A percentile compares a stretch with the other conserved stretches of the same genome.
These are phyloP conservation scores for Jamesozyma rosinii DNA, from an alignment of 805 yeast genomes.

Conservation along the genomic window DNA sequence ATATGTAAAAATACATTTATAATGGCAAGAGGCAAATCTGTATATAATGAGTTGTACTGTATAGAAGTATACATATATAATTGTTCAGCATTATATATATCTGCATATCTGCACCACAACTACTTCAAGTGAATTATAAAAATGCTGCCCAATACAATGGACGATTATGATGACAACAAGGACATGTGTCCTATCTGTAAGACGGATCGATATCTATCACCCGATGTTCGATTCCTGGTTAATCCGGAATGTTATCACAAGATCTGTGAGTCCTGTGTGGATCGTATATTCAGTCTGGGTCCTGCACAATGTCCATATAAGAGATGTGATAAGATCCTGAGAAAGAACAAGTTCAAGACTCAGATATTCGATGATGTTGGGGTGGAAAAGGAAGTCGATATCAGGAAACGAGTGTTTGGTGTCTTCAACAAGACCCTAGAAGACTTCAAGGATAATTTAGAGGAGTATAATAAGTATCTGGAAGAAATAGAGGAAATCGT, in stretches of 20 bases:
- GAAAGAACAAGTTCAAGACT: conserved; percentile 83
- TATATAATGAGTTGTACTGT: too few relatives aligned
- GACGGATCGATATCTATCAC: conserved; percentile 87
- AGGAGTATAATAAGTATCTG: conserved; percentile 64
- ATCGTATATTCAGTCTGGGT: conserved; percentile 84
- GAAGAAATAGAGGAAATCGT: conserved; percentile 78
- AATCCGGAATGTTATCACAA: conserved; percentile 97
- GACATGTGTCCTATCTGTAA: conserved; percentile 97
- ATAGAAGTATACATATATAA: too few relatives aligned
- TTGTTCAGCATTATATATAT: too few relatives aligned
- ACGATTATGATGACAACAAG: conserved; percentile 44
- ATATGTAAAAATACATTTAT: too few relatives aligned
- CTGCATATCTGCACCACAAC: too few relatives aligned
- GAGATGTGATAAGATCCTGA: conserved; percentile 73
- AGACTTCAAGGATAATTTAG: conserved; percentile 50
- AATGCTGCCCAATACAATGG: conserved; percentile 12
- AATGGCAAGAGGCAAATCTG: too few relatives aligned
- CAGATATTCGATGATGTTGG: conserved; percentile 86
- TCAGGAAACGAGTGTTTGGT: conserved; percentile 64
- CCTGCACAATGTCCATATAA: conserved; percentile 97
- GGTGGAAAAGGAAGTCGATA: conserved; percentile 88
- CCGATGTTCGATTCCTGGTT: conserved; percentile 83
- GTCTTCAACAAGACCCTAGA: conserved; percentile 74
- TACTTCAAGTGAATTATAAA: conserved; percentile 1
- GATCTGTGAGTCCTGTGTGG: conserved; percentile 95